phyloP scores from a whole-genome alignment of 208 protist genomes.

The Crithidia acanthocephali region DNA sequence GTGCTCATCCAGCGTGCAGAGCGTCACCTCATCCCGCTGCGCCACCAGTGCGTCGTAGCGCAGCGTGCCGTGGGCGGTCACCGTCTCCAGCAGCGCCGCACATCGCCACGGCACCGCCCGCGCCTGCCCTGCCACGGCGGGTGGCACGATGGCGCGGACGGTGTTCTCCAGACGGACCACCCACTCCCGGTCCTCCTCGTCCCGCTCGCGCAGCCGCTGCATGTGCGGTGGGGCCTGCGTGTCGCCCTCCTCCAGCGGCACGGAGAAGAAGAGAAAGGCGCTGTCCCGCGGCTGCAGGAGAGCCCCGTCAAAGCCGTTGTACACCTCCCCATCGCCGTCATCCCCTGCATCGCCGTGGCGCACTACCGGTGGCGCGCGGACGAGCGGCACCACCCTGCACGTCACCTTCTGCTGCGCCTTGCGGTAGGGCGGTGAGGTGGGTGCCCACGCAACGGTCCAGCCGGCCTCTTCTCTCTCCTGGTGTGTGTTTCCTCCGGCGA shows the following conservation, averaged over 20 bases:
- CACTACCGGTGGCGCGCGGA: neutral
- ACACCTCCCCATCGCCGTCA: slow-evolving; percentile 7
- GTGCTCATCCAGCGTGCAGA: slow-evolving; percentile 28
- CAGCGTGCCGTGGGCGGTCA: slow-evolving; percentile 11
- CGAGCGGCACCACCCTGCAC: neutral
- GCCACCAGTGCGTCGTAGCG: slow-evolving; percentile 29
- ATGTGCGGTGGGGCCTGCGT: slow-evolving; percentile 18
- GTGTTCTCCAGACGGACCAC: slow-evolving; percentile 24
- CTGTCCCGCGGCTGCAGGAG: slow-evolving; percentile 31
- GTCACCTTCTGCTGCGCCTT: slow-evolving; percentile 15
- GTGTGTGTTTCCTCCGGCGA: neutral
- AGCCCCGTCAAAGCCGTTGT: slow-evolving; percentile 35
- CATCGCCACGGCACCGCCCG: slow-evolving; percentile 16
- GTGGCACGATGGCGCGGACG: slow-evolving; percentile 27
- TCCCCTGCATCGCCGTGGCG: neutral
- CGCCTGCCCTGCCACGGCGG: slow-evolving; percentile 6
- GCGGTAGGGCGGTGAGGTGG: slow-evolving; percentile 17
- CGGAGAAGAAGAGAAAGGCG: slow-evolving; percentile 28
- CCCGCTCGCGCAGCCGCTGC: slow-evolving; percentile 22
- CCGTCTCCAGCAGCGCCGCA: slow-evolving; percentile 22
- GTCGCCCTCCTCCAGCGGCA: slow-evolving; percentile 18
- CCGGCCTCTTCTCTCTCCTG: neutral
- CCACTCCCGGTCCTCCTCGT: slow-evolving; percentile 27
- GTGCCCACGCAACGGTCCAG: slow-evolving; percentile 1
- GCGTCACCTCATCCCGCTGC: slow-evolving; percentile 23